Percentiles rank a stretch among this genome's conserved stretches.
These are phyloP conservation scores for Mortierella sp. DNA, from an alignment of 371 early-diverging fungal species.

Conservation along the genomic window DNA sequence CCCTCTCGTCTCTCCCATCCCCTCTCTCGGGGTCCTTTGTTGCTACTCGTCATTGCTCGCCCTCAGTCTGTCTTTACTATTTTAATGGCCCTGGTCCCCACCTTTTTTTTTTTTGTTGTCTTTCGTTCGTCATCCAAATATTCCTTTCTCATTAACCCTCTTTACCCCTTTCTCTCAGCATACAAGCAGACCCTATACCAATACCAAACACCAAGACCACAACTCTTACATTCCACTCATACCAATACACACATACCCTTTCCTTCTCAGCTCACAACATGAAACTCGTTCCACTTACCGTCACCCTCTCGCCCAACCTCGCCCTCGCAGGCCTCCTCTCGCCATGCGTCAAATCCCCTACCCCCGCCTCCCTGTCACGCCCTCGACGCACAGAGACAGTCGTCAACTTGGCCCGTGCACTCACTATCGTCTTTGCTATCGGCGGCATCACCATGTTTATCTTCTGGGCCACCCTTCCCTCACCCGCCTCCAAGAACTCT, in stretches of 20 bases:
- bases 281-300: conserved; percentile 40
- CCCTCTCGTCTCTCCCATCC: background rate
- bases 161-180: background rate
- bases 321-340: conserved; percentile 19
- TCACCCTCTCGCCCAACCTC: conserved; percentile 16
- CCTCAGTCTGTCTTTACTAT: background rate
- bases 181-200: background rate
- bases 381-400: conserved; percentile 33
- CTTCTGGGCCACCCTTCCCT: conserved; percentile 18
- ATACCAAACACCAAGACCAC: background rate
- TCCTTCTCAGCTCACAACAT: conserved; percentile 1
- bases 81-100: background rate
- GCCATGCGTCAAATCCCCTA: conserved; percentile 52
- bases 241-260: background rate
- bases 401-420: conserved; percentile 34
- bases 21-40: background rate
- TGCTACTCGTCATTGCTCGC: background rate
- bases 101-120: background rate
- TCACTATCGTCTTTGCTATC: conserved; percentile 33
- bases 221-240: background rate
- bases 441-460: conserved; percentile 22
- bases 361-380: conserved; percentile 40
- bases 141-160: background rate
- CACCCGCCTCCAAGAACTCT: background rate
- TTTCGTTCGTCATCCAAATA: background rate